These are phyloP conservation scores for Penicillium ucsense DNA, from an alignment of 495 filamentous ascomycete genomes.

Conservation along the genomic window DNA sequence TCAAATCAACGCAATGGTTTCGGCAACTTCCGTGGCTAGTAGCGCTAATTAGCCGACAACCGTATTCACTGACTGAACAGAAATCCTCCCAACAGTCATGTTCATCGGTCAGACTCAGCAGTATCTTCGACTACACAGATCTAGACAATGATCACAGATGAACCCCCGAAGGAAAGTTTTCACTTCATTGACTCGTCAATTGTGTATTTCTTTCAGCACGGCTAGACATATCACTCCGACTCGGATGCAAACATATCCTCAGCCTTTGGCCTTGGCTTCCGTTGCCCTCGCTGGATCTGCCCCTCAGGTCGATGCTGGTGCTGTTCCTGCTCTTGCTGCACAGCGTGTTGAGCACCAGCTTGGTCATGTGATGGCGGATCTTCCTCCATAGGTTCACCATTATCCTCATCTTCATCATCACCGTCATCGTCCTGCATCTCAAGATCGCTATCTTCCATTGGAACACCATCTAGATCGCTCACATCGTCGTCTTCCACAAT, in stretches of 20 bases:
- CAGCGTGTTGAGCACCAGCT: constrained; percentile 4
- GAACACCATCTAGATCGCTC: constrained; percentile 38
- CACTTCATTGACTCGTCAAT: too few relatives aligned
- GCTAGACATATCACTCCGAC: constrained; percentile 23
- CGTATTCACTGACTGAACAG: too few relatives aligned
- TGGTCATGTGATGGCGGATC: constrained; percentile 1
- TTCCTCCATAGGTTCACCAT: constrained; percentile 33
- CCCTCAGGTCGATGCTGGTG: constrained; percentile 6
- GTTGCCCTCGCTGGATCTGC: constrained; percentile 18
- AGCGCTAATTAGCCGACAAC: too few relatives aligned
- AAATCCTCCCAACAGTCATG: too few relatives aligned
- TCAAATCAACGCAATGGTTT: too few relatives aligned
- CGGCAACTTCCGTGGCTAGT: too few relatives aligned
- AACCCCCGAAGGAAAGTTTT: too few relatives aligned
- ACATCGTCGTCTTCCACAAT: constrained; percentile 28
- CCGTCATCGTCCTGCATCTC: constrained; percentile 5
- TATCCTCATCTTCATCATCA: neutral
- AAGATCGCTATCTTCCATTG: constrained; percentile 37
- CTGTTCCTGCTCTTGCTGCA: constrained; percentile 14
- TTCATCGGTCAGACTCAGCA: too few relatives aligned
- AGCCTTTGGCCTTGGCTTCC: constrained; percentile 63
- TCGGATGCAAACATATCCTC: constrained; percentile 89
- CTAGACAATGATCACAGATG: too few relatives aligned
- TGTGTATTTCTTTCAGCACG: neutral
- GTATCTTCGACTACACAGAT: too few relatives aligned